phyloP scores from a whole-genome alignment of 345 rosid species.

The Aquilaria sinensis region DNA sequence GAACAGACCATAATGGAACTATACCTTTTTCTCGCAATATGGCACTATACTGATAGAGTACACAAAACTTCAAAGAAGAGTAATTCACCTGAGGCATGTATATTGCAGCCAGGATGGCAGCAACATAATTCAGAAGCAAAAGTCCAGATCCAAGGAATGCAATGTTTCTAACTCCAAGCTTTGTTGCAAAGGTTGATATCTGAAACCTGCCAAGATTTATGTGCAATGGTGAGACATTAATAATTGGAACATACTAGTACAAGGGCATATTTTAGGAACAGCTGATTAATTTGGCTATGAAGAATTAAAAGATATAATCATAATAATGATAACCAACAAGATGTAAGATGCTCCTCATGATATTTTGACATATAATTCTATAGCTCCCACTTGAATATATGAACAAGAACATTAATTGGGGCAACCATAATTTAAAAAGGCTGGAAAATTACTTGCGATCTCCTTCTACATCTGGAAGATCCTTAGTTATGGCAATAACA shows the following conservation, averaged over 20 bases:
- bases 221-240: no score
- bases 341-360: no score
- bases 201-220: conserved; percentile 52
- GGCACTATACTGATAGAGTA: conserved; percentile 9
- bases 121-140: conserved; percentile 69
- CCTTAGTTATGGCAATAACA: conserved; percentile 93
- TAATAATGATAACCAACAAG: no score
- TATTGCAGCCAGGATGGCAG: conserved; percentile 66
- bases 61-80: conserved; percentile 10
- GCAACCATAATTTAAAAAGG: conserved; percentile 5
- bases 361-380: no score
- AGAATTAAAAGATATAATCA: no score
- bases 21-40: no score
- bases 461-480: conserved; percentile 96
- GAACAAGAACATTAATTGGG: conserved; percentile 4
- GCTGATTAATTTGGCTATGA: no score
- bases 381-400: background rate
- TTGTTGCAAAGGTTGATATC: conserved; percentile 89
- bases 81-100: conserved; percentile 83
- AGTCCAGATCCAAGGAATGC: conserved; percentile 87
- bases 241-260: no score
- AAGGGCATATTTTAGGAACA: no score
- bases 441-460: conserved; percentile 75
- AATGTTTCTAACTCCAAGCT: conserved; percentile 92
- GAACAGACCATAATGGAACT: background rate